Percentiles rank a stretch among this genome's conserved stretches.
phyloP scores from a whole-genome alignment of 208 protist genomes.

The Strigomonas oncopelti region DNA sequence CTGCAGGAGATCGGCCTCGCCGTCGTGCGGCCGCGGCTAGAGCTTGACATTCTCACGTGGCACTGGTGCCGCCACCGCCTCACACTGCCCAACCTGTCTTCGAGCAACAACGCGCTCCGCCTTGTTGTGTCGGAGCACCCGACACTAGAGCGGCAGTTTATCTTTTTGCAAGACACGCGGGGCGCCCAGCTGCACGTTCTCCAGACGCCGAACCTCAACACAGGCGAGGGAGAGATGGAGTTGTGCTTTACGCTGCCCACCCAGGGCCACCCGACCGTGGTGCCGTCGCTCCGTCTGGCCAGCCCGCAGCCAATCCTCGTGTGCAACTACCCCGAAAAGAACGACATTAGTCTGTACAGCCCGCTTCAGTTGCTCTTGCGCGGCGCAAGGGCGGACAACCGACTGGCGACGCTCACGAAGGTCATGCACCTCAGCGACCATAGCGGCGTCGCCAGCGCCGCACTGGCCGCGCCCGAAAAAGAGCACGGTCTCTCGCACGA shows the following conservation, averaged over 20 bases:
- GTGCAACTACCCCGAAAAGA: conserved; percentile 52
- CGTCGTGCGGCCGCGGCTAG: conserved; percentile 15
- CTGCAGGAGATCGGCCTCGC: conserved; percentile 33
- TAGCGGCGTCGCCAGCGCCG: no score
- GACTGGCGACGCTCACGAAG: conserved; percentile 5
- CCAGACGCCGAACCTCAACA: conserved; percentile 47
- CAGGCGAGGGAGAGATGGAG: conserved; percentile 29
- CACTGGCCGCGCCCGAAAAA: no score
- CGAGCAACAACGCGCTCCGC: conserved; percentile 41
- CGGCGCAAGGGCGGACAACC: conserved; percentile 1
- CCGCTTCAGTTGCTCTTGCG: conserved; percentile 23
- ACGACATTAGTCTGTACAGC: conserved; percentile 58
- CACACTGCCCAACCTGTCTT: conserved; percentile 32
- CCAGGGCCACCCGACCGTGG: conserved; percentile 43
- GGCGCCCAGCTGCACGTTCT: conserved; percentile 34
- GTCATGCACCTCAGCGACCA: not conserved
- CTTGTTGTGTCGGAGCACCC: conserved; percentile 44
- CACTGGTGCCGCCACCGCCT: conserved; percentile 66
- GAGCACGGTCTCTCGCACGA: no score
- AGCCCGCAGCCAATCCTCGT: conserved; percentile 62
- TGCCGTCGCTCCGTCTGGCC: conserved; percentile 45
- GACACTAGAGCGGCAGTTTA: conserved; percentile 16
- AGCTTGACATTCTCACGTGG: conserved; percentile 49
- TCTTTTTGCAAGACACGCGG: conserved; percentile 67
- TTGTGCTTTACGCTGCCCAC: conserved; percentile 48